Conservation (phyloP, 352 stramenopile species). For the Pythium grandisporangium region DNA sequence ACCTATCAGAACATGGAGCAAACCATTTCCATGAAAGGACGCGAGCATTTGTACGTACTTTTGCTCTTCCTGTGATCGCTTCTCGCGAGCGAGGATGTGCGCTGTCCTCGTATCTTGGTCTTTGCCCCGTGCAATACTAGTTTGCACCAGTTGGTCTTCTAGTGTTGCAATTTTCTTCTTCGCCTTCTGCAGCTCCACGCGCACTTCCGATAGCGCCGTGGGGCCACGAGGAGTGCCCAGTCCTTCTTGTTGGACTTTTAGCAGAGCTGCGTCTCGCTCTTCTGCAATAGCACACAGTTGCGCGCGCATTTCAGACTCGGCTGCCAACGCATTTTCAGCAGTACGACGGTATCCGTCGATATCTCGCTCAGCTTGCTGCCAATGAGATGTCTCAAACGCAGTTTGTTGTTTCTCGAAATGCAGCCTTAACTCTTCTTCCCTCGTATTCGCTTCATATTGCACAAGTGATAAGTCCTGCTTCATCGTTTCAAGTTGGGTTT, state of each 20-base stretch:
- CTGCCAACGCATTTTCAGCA: constrained; percentile 6
- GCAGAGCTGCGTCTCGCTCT: constrained; percentile 15
- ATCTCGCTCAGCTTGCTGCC: neutral
- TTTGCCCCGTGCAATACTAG: constrained; percentile 14
- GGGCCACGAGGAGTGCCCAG: constrained; percentile 7
- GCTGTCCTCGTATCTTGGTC: constrained; percentile 27
- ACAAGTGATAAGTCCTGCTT: neutral
- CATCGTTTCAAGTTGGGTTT: neutral
- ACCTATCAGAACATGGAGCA: neutral
- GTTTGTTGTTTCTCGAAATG: constrained; percentile 3
- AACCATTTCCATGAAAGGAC: neutral
- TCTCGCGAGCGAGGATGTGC: constrained; percentile 21
- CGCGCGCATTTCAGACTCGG: constrained; percentile 2
- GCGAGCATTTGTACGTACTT: constrained; percentile 17
- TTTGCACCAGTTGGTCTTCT: constrained; percentile 28
- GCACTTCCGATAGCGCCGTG: constrained; percentile 15
- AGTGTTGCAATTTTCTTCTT: constrained; percentile 34
- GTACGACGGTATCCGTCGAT: constrained; percentile 8
- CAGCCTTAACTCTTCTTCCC: neutral
- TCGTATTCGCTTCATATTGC: neutral
- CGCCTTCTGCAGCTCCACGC: constrained; percentile 44
- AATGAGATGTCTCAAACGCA: neutral
- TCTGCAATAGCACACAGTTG: constrained; percentile 9
- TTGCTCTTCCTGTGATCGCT: constrained; percentile 30
- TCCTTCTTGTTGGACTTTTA: constrained; percentile 7